phyloP scores from a whole-genome alignment of 352 stramenopile species.

The Pythium phragmiticola region DNA sequence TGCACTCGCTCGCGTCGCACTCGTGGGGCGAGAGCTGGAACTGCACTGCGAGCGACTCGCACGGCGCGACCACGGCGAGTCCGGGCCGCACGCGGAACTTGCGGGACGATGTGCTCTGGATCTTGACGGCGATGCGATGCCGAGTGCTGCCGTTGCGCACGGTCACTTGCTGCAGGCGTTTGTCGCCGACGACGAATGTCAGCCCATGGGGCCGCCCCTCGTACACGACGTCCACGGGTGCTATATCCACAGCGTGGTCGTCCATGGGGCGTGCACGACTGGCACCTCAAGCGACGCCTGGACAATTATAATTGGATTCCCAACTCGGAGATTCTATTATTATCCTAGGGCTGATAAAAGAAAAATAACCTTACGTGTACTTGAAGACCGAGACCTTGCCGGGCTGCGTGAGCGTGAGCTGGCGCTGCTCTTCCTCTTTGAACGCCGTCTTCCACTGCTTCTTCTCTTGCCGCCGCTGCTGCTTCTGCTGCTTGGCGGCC shows the following conservation, averaged over 20 bases:
- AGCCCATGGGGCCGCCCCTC: slow-evolving; percentile 13
- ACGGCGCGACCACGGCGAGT: slow-evolving; percentile 17
- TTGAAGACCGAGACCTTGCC: slow-evolving; percentile 75
- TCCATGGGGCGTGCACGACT: too few relatives aligned
- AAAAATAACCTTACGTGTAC: slow-evolving; percentile 40
- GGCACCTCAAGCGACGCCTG: too few relatives aligned
- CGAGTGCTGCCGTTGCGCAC: slow-evolving; percentile 19
- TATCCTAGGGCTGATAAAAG: too few relatives aligned
- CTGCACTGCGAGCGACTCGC: slow-evolving; percentile 18
- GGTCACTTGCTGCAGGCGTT: slow-evolving; percentile 9
- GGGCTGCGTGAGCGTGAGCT: slow-evolving; percentile 54
- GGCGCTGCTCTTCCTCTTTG: slow-evolving; percentile 89
- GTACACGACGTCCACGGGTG: slow-evolving; percentile 16
- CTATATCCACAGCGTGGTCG: too few relatives aligned
- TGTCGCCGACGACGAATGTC: slow-evolving; percentile 18
- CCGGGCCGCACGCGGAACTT: slow-evolving; percentile 40
- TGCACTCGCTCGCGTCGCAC: slow-evolving; percentile 29
- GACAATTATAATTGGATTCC: too few relatives aligned
- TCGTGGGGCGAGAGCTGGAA: slow-evolving; percentile 39
- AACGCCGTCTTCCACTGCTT: slow-evolving; percentile 94
- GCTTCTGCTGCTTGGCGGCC: slow-evolving; percentile 90
- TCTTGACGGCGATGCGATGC: slow-evolving; percentile 36
- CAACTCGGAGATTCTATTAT: too few relatives aligned
- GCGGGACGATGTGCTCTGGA: slow-evolving; percentile 40
- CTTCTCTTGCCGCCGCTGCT: slow-evolving; percentile 91